Conservation (phyloP, 192 early-diverging fungal species). For the Cladochytrium replicatum region DNA sequence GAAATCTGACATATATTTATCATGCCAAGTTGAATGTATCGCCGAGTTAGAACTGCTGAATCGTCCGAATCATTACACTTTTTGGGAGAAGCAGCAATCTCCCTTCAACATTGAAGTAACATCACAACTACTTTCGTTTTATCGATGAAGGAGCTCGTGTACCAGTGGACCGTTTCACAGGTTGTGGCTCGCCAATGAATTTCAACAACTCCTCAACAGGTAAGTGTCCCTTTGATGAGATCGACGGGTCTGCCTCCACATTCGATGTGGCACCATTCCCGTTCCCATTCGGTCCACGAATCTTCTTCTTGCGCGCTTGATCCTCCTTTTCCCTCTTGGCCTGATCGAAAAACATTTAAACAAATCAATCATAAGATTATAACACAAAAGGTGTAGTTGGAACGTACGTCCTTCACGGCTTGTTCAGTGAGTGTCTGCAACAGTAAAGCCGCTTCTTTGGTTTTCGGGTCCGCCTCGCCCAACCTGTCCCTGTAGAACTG, state of each 20-base stretch:
- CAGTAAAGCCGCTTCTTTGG: conserved; percentile 29
- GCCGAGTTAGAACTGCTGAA: too few species aligned
- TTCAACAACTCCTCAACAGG: conserved; percentile 70
- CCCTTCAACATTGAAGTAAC: too few species aligned
- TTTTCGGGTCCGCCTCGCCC: conserved; percentile 62
- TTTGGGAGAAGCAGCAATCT: too few species aligned
- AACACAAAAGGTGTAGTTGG: not conserved
- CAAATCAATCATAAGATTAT: not conserved
- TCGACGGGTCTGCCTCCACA: conserved; percentile 13
- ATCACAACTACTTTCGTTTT: too few species aligned
- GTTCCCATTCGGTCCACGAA: not conserved
- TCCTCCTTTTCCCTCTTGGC: conserved; percentile 1
- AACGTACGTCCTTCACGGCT: conserved; percentile 12
- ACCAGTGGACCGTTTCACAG: too few species aligned
- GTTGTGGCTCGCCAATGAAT: conserved; percentile 38
- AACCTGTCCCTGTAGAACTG: conserved; percentile 45
- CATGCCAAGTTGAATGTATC: too few species aligned
- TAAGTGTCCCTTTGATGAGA: conserved; percentile 51
- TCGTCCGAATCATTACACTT: too few species aligned
- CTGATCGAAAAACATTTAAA: not conserved
- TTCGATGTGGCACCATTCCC: conserved; percentile 23
- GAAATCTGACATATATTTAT: too few species aligned
- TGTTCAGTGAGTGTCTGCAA: conserved; percentile 4
- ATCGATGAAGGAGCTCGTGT: too few species aligned
- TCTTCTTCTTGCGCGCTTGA: not conserved